Evolutionary conservation across 352 stramenopile genomes (phyloP).

Genomic region (Blastocystis sp.): DNA sequence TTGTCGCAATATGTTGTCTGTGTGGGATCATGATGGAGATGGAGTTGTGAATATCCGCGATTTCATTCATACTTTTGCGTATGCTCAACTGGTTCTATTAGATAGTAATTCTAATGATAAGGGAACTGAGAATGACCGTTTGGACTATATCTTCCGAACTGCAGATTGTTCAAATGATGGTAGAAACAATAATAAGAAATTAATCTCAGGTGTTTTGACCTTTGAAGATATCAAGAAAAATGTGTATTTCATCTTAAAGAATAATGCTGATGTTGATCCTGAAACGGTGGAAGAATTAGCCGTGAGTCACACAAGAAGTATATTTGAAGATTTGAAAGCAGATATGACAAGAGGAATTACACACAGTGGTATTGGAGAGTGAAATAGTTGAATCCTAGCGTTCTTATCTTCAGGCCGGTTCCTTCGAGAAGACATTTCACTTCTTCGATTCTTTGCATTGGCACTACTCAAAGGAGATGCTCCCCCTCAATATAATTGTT

Average conservation of each 20-base stretch:
- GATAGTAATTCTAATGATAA: background rate
- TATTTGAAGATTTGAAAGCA: slow-evolving; percentile 33
- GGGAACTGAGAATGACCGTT: background rate
- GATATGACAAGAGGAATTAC: background rate
- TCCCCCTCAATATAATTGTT: background rate
- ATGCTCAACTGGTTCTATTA: background rate
- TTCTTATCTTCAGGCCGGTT: slow-evolving; percentile 23
- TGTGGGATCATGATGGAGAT: slow-evolving; percentile 54
- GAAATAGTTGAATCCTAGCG: background rate
- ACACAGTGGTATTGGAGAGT: background rate
- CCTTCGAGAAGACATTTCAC: background rate
- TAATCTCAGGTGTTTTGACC: background rate
- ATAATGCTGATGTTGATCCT: background rate
- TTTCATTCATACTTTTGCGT: slow-evolving; percentile 47
- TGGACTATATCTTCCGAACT: slow-evolving; percentile 15
- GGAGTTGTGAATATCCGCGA: slow-evolving; percentile 45
- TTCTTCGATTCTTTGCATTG: slow-evolving; percentile 4
- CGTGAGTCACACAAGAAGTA: background rate
- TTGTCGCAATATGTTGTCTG: slow-evolving; percentile 1
- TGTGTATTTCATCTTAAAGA: background rate
- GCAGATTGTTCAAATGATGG: background rate
- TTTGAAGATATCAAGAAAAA: background rate
- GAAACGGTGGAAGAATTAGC: slow-evolving; percentile 9
- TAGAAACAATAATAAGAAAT: background rate
- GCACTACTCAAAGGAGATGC: slow-evolving; percentile 22